Conservation (phyloP, 108 stramenopile species). For the Fistulifera solaris region DNA sequence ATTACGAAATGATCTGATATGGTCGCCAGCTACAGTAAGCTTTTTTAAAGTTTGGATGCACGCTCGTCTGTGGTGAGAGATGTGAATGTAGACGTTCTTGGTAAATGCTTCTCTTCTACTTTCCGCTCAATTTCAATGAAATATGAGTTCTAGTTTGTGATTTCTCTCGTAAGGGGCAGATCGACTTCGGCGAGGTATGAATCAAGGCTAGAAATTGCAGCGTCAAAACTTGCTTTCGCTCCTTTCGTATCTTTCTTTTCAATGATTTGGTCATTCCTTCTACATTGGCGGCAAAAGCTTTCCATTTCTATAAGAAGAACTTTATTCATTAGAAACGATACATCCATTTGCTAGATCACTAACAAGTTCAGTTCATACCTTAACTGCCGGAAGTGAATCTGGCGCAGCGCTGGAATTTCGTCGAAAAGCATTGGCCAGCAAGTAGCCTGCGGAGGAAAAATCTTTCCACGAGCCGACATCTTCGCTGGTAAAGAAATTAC, state of each 20-base stretch:
- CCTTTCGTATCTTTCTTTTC: conserved; percentile 51
- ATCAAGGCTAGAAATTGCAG: conserved; percentile 45
- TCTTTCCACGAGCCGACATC: conserved; percentile 74
- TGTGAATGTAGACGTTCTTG: too few relatives aligned
- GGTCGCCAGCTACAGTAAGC: too few relatives aligned
- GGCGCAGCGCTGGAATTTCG: conserved; percentile 49
- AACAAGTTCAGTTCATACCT: conserved; percentile 31
- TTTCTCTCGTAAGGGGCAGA: conserved; percentile 37
- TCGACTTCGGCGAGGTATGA: conserved; percentile 64
- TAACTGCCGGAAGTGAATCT: conserved; percentile 41
- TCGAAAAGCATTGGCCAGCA: conserved; percentile 69
- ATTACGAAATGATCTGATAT: too few relatives aligned
- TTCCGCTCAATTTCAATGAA: too few relatives aligned
- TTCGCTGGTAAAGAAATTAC: conserved; percentile 46
- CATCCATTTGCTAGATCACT: too few relatives aligned
- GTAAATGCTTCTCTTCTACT: too few relatives aligned
- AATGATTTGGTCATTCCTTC: conserved; percentile 41
- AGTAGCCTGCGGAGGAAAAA: conserved; percentile 61
- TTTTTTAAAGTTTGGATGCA: too few relatives aligned
- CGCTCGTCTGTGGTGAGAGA: too few relatives aligned
- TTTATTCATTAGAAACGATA: conserved; percentile 4
- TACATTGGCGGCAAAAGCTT: conserved; percentile 60
- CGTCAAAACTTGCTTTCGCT: conserved; percentile 33
- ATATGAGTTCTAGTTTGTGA: too few relatives aligned
- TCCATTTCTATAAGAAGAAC: conserved; percentile 56